Evolutionary conservation across 176 grass and related monocot genomes (phyloP).

Genomic region (Dendrocalamus sinicus): DNA sequence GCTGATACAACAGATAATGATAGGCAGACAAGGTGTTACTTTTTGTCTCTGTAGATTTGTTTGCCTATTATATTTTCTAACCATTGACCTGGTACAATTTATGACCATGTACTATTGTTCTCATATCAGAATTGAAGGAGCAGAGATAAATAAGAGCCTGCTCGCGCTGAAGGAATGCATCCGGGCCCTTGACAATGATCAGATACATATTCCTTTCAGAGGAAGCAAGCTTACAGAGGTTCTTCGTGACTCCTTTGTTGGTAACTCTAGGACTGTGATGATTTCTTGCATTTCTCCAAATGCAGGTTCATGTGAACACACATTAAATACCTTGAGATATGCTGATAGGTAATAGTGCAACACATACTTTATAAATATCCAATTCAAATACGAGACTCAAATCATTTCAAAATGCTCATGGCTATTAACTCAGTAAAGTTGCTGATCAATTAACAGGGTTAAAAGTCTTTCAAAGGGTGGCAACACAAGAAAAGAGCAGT

Average conservation of each 20-base stretch:
- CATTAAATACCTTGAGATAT: conserved; percentile 96
- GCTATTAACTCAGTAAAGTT: conserved; percentile 31
- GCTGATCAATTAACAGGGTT: conserved; percentile 67
- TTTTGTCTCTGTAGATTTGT: conserved; percentile 12
- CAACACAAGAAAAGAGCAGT: conserved; percentile 84
- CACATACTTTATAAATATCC: neutral
- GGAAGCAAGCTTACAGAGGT: conserved; percentile 99
- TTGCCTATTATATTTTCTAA: conserved; percentile 34
- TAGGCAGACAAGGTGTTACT: conserved; percentile 77
- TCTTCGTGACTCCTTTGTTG: conserved; percentile 97
- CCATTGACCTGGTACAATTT: conserved; percentile 10
- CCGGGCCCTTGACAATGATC: conserved; percentile 97
- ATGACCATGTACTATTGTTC: conserved; percentile 26
- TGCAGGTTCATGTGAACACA: conserved; percentile 98
- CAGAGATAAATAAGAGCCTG: conserved; percentile 99
- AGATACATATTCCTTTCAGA: conserved; percentile 98
- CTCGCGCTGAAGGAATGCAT: conserved; percentile 98
- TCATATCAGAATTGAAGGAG: conserved; percentile 86
- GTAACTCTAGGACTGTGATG: conserved; percentile 96
- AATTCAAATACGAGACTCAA: neutral
- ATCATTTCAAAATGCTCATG: conserved; percentile 26
- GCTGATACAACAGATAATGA: conserved; percentile 99
- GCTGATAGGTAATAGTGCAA: conserved; percentile 74
- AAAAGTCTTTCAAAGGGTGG: conserved; percentile 97
- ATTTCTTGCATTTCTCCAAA: conserved; percentile 99